Evolutionary conservation across 2,329 filamentous ascomycete genomes (phyloP).

Genomic region (Paecilomyces fulvus): DNA sequence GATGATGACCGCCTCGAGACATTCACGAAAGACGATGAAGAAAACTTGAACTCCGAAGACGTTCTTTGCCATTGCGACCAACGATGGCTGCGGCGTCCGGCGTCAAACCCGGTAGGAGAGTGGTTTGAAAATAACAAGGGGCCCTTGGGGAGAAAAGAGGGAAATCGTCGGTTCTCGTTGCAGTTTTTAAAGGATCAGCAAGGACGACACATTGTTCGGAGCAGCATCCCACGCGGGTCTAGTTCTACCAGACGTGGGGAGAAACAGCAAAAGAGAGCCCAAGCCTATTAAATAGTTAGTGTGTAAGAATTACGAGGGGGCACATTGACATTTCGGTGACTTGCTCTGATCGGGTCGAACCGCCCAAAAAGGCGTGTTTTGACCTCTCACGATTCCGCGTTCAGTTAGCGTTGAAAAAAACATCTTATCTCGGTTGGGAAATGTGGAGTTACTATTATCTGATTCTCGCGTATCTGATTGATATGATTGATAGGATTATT

Average conservation of each 20-base stretch:
- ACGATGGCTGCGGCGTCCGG: neutral
- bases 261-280: neutral
- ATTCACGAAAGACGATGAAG: slow-evolving; percentile 84
- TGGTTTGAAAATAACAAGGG: neutral
- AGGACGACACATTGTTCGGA: neutral
- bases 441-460: neutral
- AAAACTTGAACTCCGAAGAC: slow-evolving; percentile 51
- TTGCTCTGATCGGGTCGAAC: neutral
- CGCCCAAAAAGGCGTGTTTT: neutral
- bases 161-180: neutral
- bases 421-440: neutral
- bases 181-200: neutral
- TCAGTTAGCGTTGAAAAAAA: neutral
- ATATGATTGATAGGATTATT: neutral
- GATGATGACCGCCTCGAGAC: slow-evolving; percentile 73
- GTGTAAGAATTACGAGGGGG: neutral
- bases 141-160: neutral
- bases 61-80: neutral
- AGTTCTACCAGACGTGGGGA: neutral
- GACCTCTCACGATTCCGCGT: neutral
- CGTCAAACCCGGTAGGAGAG: neutral
- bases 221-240: neutral
- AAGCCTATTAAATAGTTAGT: too few relatives aligned
- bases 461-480: neutral
- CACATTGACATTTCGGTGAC: neutral